These are phyloP conservation scores for Fonsecaea pedrosoi DNA, from an alignment of 2,329 filamentous ascomycete species.

Conservation along the genomic window DNA sequence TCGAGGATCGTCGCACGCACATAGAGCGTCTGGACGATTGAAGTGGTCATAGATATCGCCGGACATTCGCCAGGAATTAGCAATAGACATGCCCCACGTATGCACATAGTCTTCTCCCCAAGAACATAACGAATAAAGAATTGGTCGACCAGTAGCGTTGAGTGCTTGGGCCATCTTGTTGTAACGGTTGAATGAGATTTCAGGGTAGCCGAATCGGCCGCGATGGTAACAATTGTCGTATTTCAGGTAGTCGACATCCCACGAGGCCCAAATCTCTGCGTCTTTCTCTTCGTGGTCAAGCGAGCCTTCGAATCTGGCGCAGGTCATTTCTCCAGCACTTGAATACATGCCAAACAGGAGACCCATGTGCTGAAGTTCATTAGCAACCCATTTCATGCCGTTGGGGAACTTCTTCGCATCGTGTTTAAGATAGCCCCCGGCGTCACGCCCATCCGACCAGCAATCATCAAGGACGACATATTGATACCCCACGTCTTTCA, in stretches of 20 bases:
- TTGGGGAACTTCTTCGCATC: constrained; percentile 55
- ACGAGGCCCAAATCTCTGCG: constrained; percentile 59
- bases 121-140: constrained; percentile 57
- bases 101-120: constrained; percentile 60
- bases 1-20: constrained; percentile 48
- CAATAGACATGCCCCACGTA: constrained; percentile 57
- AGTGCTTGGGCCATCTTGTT: constrained; percentile 56
- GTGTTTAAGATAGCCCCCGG: constrained; percentile 52
- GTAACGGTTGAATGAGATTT: constrained; percentile 56
- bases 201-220: constrained; percentile 57
- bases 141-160: constrained; percentile 54
- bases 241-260: constrained; percentile 55
- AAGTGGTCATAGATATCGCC: constrained; percentile 58
- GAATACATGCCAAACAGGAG: constrained; percentile 63
- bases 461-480: constrained; percentile 63
- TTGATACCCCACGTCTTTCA: constrained; percentile 51
- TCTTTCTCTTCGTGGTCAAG: constrained; percentile 60
- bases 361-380: constrained; percentile 56
- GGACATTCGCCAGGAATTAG: constrained; percentile 55
- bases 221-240: constrained; percentile 65
- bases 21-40: constrained; percentile 52
- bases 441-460: constrained; percentile 56
- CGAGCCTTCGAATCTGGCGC: constrained; percentile 50
- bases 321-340: constrained; percentile 46
- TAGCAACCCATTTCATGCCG: constrained; percentile 57